Evolutionary conservation across 2,329 filamentous ascomycete genomes (phyloP).

Genomic region (Penicillium griseofulvum): DNA sequence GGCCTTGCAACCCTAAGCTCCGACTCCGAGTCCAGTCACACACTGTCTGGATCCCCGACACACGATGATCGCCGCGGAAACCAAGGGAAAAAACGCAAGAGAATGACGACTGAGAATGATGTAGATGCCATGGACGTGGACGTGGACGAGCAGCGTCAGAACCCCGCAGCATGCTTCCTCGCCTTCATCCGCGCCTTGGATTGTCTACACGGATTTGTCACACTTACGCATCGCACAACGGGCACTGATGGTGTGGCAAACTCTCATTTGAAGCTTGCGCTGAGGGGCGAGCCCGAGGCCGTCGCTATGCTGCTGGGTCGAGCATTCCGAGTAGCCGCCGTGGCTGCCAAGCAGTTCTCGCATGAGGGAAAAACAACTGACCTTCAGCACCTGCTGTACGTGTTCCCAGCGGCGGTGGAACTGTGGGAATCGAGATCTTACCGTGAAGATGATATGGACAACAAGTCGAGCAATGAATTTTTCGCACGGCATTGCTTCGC

Average conservation of each 20-base stretch:
- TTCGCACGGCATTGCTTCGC: constrained; percentile 37
- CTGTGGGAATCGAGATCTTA: constrained; percentile 41
- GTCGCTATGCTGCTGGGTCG: constrained; percentile 38
- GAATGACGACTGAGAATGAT: constrained; percentile 25
- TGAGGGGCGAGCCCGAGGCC: constrained; percentile 37
- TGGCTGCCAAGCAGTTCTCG: constrained; percentile 31
- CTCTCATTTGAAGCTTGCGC: constrained; percentile 41
- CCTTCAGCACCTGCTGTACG: constrained; percentile 35
- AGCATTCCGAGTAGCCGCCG: constrained; percentile 34
- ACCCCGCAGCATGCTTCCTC: constrained; percentile 32
- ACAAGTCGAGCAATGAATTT: constrained; percentile 35
- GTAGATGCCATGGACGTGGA: constrained; percentile 32
- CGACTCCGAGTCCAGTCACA: constrained; percentile 37
- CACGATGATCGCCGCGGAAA: constrained; percentile 20
- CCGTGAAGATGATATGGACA: constrained; percentile 33
- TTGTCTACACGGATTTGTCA: constrained; percentile 34
- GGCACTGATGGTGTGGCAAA: constrained; percentile 32
- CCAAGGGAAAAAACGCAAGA: constrained; percentile 42
- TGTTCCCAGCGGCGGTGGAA: constrained; percentile 34
- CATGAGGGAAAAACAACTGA: constrained; percentile 31
- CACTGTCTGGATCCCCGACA: constrained; percentile 30
- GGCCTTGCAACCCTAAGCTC: constrained; percentile 25
- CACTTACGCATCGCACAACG: constrained; percentile 26
- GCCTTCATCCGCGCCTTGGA: constrained; percentile 35
- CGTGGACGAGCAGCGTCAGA: constrained; percentile 31